These are phyloP conservation scores for Penicillium sp. DNA, from an alignment of 2,329 filamentous ascomycete species.

Conservation along the genomic window DNA sequence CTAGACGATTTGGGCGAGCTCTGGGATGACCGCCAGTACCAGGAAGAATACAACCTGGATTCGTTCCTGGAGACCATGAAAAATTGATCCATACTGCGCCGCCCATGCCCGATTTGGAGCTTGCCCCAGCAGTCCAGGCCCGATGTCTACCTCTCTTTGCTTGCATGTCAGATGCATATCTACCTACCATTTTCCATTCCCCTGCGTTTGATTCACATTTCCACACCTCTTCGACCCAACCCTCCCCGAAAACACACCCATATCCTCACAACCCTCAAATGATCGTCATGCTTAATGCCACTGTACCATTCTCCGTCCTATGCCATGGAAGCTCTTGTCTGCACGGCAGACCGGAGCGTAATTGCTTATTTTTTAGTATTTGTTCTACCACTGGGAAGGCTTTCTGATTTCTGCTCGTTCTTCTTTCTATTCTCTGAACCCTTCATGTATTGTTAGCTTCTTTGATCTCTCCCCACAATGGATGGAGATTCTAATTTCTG, in stretches of 20 bases:
- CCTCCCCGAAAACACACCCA: not conserved
- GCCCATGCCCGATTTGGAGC: not conserved
- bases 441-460: constrained; percentile 22
- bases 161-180: not conserved
- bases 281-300: constrained; percentile 10
- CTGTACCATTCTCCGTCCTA: constrained; percentile 6
- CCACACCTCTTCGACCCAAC: not conserved
- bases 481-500: constrained; percentile 10
- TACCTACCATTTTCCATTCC: not conserved
- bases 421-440: constrained; percentile 4
- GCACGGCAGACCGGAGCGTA: constrained; percentile 5
- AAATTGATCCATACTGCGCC: constrained; percentile 25
- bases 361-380: constrained; percentile 1
- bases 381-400: constrained; percentile 1
- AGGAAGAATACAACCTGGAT: constrained; percentile 93
- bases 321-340: constrained; percentile 5
- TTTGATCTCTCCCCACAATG: constrained; percentile 7
- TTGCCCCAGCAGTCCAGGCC: not conserved
- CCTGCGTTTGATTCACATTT: not conserved
- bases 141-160: not conserved
- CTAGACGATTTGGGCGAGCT: constrained; percentile 89
- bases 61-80: constrained; percentile 94
- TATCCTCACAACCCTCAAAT: not conserved
- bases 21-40: constrained; percentile 96
- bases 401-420: constrained; percentile 1